Percentiles rank a stretch among this genome's conserved stretches.
Conservation (phyloP, 176 grass and related monocot genomes). For the Thalia dealbata region DNA sequence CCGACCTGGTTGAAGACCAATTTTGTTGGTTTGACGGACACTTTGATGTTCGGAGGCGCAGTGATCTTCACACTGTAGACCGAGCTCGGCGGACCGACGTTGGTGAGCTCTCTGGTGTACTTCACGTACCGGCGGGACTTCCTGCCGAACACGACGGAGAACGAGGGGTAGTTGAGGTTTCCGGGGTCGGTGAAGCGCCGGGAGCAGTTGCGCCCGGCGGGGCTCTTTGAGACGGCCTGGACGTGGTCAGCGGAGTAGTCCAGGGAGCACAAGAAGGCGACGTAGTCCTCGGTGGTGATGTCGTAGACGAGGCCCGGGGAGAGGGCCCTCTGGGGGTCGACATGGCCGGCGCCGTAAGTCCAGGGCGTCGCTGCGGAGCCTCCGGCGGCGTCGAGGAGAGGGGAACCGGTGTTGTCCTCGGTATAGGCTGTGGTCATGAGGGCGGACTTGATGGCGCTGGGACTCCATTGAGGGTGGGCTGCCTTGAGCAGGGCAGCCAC, state of each 20-base stretch:
- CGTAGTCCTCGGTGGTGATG: slow-evolving; percentile 52
- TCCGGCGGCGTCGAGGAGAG: slow-evolving; percentile 45
- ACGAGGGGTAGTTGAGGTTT: slow-evolving; percentile 87
- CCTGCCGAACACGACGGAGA: slow-evolving; percentile 61
- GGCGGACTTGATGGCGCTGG: slow-evolving; percentile 74
- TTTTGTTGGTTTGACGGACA: slow-evolving; percentile 52
- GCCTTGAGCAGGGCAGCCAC: slow-evolving; percentile 63
- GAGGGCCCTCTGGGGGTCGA: slow-evolving; percentile 57
- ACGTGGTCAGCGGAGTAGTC: slow-evolving; percentile 41
- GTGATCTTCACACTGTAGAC: slow-evolving; percentile 39
- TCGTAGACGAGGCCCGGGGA: slow-evolving; percentile 84
- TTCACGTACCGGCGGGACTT: slow-evolving; percentile 32
- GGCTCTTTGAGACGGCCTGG: slow-evolving; percentile 39
- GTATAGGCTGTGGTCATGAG: slow-evolving; percentile 91
- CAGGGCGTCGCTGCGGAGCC: slow-evolving; percentile 50
- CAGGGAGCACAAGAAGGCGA: slow-evolving; percentile 72
- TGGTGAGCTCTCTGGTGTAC: slow-evolving; percentile 72
- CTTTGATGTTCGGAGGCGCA: slow-evolving; percentile 37
- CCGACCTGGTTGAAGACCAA: slow-evolving; percentile 47
- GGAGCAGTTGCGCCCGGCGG: slow-evolving; percentile 47
- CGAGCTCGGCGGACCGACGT: slow-evolving; percentile 35
- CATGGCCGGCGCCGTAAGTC: slow-evolving; percentile 69
- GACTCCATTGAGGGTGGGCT: slow-evolving; percentile 84
- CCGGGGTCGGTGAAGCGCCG: slow-evolving; percentile 57
- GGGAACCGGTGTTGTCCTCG: slow-evolving; percentile 50